Evolutionary conservation across 495 filamentous ascomycete genomes (phyloP).

Genomic region (Lepidopterella palustris): DNA sequence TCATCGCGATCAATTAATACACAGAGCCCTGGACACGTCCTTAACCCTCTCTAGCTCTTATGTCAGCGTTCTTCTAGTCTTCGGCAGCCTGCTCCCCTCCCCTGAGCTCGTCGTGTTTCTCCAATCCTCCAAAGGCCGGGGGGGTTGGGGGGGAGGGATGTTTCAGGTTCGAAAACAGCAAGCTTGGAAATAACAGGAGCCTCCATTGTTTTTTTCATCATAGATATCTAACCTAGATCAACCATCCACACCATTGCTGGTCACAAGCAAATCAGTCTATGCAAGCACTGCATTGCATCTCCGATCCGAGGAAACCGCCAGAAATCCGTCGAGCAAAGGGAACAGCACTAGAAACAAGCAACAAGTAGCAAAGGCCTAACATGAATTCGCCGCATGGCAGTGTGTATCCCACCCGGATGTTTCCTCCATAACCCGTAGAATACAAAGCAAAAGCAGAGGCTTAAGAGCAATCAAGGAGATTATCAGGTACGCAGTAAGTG

Average conservation of each 20-base stretch:
- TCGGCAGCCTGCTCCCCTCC: too few species aligned
- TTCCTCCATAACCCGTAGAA: neutral
- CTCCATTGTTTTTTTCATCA: conserved; percentile 2
- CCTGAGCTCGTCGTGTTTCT: too few species aligned
- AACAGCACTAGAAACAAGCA: neutral
- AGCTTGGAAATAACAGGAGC: neutral
- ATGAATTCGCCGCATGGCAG: neutral
- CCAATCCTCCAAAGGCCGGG: too few species aligned
- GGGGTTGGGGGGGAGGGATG: too few species aligned
- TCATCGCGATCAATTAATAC: too few species aligned
- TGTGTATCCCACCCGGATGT: neutral
- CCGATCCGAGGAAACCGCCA: neutral
- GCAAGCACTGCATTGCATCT: neutral
- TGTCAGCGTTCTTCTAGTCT: too few species aligned
- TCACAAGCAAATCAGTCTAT: neutral
- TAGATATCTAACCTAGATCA: neutral
- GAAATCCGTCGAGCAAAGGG: neutral
- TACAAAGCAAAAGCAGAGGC: neutral
- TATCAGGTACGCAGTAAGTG: neutral
- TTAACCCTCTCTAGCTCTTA: too few species aligned
- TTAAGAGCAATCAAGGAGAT: neutral
- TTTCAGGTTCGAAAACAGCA: too few species aligned
- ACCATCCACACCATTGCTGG: neutral
- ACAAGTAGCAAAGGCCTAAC: neutral
- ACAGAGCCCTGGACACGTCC: too few species aligned